Percentiles rank a stretch among this genome's conserved stretches.
phyloP scores from a whole-genome alignment of 2,329 filamentous ascomycete genomes.

The Sporothrix mexicana region DNA sequence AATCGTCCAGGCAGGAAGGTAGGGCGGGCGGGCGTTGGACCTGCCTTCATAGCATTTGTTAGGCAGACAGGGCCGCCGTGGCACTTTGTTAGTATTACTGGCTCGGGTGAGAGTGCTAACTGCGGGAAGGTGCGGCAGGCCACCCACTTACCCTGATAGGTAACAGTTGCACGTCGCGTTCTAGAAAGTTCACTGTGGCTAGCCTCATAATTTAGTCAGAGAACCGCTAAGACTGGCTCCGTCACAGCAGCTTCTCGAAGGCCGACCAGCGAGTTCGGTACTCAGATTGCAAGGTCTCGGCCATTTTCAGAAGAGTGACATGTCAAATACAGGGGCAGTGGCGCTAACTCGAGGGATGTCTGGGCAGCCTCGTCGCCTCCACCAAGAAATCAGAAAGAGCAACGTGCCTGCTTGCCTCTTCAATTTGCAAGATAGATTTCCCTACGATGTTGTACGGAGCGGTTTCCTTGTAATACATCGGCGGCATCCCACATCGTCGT shows the following conservation, averaged over 20 bases:
- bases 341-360: background rate
- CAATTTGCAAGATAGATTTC: constrained; percentile 2
- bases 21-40: constrained; percentile 11
- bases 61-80: constrained; percentile 24
- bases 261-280: background rate
- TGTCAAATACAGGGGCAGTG: background rate
- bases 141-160: constrained; percentile 23
- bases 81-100: background rate
- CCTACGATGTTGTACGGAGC: constrained; percentile 2
- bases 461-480: constrained; percentile 23
- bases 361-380: constrained; percentile 5
- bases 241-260: background rate
- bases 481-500: constrained; percentile 13
- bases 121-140: constrained; percentile 19
- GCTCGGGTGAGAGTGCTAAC: background rate
- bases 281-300: no score
- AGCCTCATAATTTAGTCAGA: constrained; percentile 28
- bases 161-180: constrained; percentile 28
- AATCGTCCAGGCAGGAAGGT: background rate
- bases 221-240: background rate
- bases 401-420: background rate
- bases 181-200: constrained; percentile 39
- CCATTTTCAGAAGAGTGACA: no score
- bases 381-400: background rate
- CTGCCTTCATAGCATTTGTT: constrained; percentile 9